Evolutionary conservation across 2,329 filamentous ascomycete species (phyloP), one percentile per base, ranked within the genome.

Genomic region (Neurospora sp.): DNA sequence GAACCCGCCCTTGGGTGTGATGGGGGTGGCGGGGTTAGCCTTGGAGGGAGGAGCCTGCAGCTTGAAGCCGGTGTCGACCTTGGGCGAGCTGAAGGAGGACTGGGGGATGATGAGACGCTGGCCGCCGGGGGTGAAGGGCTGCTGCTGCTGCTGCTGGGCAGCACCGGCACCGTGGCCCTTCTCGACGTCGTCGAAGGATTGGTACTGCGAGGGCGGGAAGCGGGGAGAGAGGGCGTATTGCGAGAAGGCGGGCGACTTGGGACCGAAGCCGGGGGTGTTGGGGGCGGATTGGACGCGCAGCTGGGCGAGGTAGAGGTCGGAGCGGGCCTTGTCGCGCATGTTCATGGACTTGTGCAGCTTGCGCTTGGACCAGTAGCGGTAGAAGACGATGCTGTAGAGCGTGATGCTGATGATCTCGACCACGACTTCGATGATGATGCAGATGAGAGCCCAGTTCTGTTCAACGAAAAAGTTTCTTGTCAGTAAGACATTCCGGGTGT

Each of bases 311-410:
- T 98, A 98, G 73, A 99, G 88, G 79, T 98, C 94, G 72, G 92
- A 95, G 73, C 96, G 92, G 74, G 96, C 96, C 78, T 92, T 91
- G 85, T 99, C 96, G 76, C 96, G 93, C 79, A 92, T 85, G 79
- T 97, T 92, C 96, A 99, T 99, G 73, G 93, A 94, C 86, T 97
- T 98, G 82, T 91, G 90, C 73, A 99, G 92, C 79, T 92, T 91
- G 80, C 93, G 91, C 87, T 98, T 99, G 75, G 92, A 93, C 88
- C 94, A 97, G 86, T 97, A 96, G 76, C 96, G 92, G 86, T 97
- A 98, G 85, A 98, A 97, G 79, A 97, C 90, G 78, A 97, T 87
- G 77, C 88, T 93, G 86, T 99, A 99, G 77, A 99, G 92, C 69
- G 89, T 85, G 79, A 99, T 97, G 78, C 92, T 93, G 78, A 98